Evolutionary conservation across 129 eudicot genomes (phyloP), one percentile per base, ranked within the genome.

Genomic region (Chrysanthemum seticuspe): DNA sequence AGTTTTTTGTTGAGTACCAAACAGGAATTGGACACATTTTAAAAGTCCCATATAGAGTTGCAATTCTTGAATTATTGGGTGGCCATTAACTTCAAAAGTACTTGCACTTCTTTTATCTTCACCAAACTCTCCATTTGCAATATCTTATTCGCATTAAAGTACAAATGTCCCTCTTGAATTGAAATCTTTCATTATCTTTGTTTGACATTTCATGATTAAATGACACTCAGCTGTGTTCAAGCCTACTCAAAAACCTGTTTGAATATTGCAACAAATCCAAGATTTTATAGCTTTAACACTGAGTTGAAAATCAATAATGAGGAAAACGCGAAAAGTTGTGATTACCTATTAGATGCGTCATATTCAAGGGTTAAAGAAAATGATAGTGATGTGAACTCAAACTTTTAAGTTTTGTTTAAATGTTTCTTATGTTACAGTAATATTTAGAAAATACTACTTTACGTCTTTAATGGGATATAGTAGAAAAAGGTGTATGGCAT

Each of bases 61-160:
- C 54, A 78, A 71, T 71, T 78, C 82, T 63, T 78, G 77, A 54
- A 65, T 62, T 78, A 78, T 78, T 31, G 77, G 73, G 82, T 78
- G 82, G 77, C 73, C 82, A 63, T 71, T 71, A 71, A 53, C 82
- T 78, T 78, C 62, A 58, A 78, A 76, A 58, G 80, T 68, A 59
- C 67, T 58, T 76, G 68, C 80, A 76, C 68, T 76, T 75, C 3
- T 64, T 58, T 70, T 64, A 58, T 71, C 65, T 64, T 71, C 77
- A 78, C 82, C 82, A 78, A 78, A 71, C 82, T 63, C 82, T 53
- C 77, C 67, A 71, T 78, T 78, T 78, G 25, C 51, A 45, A 44
- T 53, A 44, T n/a, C 21, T 14, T 40, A 5, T 78, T 63, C 14
- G 60, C 49, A 53, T 64, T 78, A 71, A 71, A 71, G 82, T 78